Conservation (phyloP, 345 rosid genomes). For the Gossypium sturtianum region DNA sequence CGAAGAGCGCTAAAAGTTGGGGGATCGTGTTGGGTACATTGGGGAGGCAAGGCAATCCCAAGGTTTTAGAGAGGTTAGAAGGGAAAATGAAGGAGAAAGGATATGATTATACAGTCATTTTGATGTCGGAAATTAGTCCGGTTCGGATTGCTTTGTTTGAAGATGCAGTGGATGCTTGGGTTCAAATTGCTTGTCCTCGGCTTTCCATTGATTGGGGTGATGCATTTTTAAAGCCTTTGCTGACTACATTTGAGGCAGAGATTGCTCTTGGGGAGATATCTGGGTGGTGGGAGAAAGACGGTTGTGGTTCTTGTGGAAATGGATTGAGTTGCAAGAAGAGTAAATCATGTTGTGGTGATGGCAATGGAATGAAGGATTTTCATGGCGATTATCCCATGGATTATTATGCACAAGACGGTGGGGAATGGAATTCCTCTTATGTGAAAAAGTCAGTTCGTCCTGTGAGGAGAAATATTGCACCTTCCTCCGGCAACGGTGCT, state of each 20-base stretch:
- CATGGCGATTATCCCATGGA: conserved; percentile 87
- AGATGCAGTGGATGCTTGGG: conserved; percentile 86
- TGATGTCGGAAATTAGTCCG: conserved; percentile 90
- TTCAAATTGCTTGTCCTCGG: conserved; percentile 91
- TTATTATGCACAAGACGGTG: conserved; percentile 93
- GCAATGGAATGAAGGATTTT: conserved; percentile 13
- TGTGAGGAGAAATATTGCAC: conserved; percentile 20
- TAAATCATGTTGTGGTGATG: conserved; percentile 14
- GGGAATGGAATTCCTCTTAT: conserved; percentile 90
- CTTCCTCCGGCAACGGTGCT: conserved; percentile 11
- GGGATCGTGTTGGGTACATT: conserved; percentile 86
- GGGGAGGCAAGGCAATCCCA: conserved; percentile 93
- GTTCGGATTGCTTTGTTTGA: conserved; percentile 67
- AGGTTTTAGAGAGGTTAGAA: conserved; percentile 71
- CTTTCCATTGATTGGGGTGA: conserved; percentile 98
- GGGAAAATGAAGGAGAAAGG: conserved; percentile 65
- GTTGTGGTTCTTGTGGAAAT: conserved; percentile 22
- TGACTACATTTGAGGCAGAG: conserved; percentile 91
- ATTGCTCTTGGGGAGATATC: conserved; percentile 60
- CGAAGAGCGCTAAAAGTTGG: conserved; percentile 50
- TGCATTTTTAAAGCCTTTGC: conserved; percentile 67
- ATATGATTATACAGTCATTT: conserved; percentile 45
- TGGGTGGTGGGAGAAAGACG: conserved; percentile 82
- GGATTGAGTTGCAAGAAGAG: conserved; percentile 26
- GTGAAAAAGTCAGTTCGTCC: conserved; percentile 56